Conservation (phyloP, 257 asterid genomes). For the Forsythia viridissima region DNA sequence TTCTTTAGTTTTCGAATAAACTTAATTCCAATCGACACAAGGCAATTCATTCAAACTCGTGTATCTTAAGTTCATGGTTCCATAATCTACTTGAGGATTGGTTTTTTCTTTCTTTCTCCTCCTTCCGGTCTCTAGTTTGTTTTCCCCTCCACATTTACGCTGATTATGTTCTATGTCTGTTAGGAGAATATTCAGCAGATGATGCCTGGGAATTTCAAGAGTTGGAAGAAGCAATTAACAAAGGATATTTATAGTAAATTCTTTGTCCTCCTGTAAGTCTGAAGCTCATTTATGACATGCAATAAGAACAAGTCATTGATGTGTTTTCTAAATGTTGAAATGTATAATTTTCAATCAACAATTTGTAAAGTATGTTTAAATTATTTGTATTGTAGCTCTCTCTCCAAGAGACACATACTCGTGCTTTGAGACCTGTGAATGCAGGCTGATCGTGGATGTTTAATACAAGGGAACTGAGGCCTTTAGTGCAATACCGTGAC, state of each 20-base stretch:
- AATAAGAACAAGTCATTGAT: not conserved
- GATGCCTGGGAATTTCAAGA: slow-evolving; percentile 96
- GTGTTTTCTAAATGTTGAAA: not conserved
- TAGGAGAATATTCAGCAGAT: slow-evolving; percentile 86
- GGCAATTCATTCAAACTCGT: not conserved
- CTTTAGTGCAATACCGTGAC: too few relatives aligned
- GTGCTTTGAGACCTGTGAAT: not conserved
- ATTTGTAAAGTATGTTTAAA: not conserved
- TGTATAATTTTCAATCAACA: not conserved
- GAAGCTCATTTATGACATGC: not conserved
- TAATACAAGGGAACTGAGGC: too few relatives aligned
- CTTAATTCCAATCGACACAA: not conserved
- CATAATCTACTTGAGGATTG: not conserved
- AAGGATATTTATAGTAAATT: slow-evolving; percentile 60
- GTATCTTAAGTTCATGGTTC: not conserved
- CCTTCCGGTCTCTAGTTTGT: not conserved
- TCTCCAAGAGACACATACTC: not conserved
- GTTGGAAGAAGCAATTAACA: slow-evolving; percentile 73
- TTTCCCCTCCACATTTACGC: not conserved
- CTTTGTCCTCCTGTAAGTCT: not conserved
- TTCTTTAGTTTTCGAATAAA: too few relatives aligned
- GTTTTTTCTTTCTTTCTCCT: not conserved
- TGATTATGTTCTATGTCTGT: not conserved
- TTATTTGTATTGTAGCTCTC: not conserved
- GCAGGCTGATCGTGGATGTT: not conserved